phyloP scores from a whole-genome alignment of 306 rosid species.

The Vachellia pachyceras region DNA sequence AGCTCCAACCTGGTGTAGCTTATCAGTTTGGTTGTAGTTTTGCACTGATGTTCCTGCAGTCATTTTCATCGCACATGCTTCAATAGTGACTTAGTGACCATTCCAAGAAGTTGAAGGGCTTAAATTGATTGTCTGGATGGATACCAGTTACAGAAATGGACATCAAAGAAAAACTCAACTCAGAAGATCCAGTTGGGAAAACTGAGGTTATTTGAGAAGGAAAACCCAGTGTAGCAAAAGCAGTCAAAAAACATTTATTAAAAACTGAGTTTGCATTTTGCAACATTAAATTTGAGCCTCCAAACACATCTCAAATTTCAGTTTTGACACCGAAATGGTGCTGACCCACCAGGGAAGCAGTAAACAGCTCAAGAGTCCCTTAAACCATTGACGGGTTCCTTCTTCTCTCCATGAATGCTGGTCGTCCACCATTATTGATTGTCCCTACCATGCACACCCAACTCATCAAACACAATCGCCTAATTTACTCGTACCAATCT shows the following conservation, averaged over 20 bases:
- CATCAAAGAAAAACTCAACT: neutral
- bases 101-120: constrained; percentile 20
- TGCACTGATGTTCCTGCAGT: constrained; percentile 29
- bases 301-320: neutral
- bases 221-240: neutral
- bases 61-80: constrained; percentile 18
- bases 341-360: constrained; percentile 39
- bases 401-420: constrained; percentile 41
- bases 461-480: neutral
- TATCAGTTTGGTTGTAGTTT: constrained; percentile 25
- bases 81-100: constrained; percentile 4
- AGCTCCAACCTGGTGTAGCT: constrained; percentile 32
- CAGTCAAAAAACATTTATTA: neutral
- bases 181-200: neutral
- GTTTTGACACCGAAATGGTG: too few species aligned
- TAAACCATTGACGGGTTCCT: constrained; percentile 53
- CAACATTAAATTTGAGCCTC: neutral
- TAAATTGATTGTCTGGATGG: neutral
- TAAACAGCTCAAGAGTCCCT: constrained; percentile 39
- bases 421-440: constrained; percentile 26
- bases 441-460: constrained; percentile 21
- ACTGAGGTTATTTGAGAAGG: neutral
- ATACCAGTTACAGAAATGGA: neutral
- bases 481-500: neutral
- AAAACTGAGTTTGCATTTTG: neutral